Evolutionary conservation across 768 basidiomycete species (phyloP).

Genomic region (Mrakia blollopis): DNA sequence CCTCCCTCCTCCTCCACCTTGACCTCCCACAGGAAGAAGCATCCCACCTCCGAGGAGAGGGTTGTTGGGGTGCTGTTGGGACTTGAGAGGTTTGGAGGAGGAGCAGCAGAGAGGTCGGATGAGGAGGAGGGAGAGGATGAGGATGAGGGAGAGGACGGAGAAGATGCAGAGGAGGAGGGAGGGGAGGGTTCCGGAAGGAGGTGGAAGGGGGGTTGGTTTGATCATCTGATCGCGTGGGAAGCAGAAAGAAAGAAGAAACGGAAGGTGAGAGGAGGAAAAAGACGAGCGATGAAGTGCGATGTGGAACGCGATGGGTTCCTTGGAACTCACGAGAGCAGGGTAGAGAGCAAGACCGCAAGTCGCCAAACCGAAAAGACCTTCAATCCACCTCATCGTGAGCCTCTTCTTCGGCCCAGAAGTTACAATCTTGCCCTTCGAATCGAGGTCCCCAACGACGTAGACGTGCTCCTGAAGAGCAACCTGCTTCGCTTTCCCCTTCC

Average conservation of each 20-base stretch:
- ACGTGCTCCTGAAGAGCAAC: neutral
- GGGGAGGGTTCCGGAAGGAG: neutral
- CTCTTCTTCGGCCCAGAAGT: neutral
- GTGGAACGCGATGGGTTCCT: neutral
- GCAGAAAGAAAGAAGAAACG: neutral
- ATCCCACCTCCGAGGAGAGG: neutral
- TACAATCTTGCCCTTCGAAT: neutral
- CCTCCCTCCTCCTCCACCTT: neutral
- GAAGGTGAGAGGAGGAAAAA: neutral
- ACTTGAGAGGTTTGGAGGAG: neutral
- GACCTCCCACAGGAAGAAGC: neutral
- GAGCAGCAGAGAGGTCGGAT: conserved; percentile 4
- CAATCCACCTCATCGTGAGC: neutral
- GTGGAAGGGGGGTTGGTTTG: neutral
- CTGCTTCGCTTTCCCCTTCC: neutral
- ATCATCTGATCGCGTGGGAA: neutral
- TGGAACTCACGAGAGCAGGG: neutral
- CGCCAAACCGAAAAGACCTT: neutral
- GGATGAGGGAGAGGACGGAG: conserved; percentile 16
- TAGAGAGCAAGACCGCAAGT: neutral
- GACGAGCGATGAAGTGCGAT: neutral
- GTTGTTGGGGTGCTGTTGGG: neutral
- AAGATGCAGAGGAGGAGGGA: neutral
- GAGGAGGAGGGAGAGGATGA: neutral
- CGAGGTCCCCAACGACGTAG: neutral